These are phyloP conservation scores for Bruguiera hainesii DNA, from an alignment of 441 rosid genomes.

Conservation along the genomic window DNA sequence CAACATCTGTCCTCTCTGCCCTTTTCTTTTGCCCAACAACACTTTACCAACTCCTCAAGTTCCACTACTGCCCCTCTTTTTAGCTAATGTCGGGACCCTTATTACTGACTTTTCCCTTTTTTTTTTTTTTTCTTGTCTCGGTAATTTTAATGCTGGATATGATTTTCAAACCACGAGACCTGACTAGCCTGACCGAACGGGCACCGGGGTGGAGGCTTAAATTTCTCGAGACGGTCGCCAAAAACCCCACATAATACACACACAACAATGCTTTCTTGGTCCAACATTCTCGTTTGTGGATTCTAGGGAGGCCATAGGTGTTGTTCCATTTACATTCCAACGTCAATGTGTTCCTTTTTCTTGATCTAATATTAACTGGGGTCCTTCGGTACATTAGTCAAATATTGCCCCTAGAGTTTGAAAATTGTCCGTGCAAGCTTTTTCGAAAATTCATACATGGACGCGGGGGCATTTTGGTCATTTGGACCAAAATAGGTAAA, in stretches of 20 bases:
- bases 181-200: constrained; percentile 21
- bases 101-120: background rate
- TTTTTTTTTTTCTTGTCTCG: background rate
- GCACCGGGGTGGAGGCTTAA: constrained; percentile 36
- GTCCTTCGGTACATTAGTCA: constrained; percentile 4
- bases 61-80: constrained; percentile 28
- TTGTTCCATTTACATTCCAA: background rate
- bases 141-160: background rate
- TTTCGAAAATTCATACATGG: too few species aligned
- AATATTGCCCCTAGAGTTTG: background rate
- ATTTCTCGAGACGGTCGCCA: constrained; percentile 49
- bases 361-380: too few species aligned
- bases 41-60: constrained; percentile 7
- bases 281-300: constrained; percentile 22
- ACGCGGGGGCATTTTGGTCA: constrained; percentile 13
- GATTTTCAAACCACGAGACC: background rate
- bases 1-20: constrained; percentile 31
- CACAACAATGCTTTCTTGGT: constrained; percentile 13
- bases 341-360: too few species aligned
- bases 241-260: constrained; percentile 16
- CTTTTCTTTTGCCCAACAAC: constrained; percentile 7
- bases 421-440: too few species aligned
- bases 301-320: constrained; percentile 2
- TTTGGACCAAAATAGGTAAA: background rate
- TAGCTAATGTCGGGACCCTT: background rate